phyloP scores from a whole-genome alignment of 2,329 filamentous ascomycete genomes.

The Fusarium sp. region DNA sequence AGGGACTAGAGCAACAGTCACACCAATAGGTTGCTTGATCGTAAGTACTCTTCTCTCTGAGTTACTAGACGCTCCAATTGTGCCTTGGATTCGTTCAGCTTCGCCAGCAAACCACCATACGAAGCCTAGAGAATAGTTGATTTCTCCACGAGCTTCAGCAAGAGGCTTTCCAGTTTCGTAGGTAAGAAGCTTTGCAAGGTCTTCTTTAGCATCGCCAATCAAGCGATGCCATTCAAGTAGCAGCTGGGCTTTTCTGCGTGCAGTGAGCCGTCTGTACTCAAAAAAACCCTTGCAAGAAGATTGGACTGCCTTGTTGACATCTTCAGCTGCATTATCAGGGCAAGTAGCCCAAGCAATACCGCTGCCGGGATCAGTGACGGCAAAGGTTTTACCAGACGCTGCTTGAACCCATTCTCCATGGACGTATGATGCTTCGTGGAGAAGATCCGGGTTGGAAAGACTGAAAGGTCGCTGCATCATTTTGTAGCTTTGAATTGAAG shows the following conservation, averaged over 20 bases:
- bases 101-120: constrained; percentile 67
- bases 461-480: background rate
- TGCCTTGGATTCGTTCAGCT: constrained; percentile 57
- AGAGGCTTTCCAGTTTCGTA: constrained; percentile 65
- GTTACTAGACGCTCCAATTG: constrained; percentile 62
- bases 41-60: constrained; percentile 68
- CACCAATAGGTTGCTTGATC: constrained; percentile 64
- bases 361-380: background rate
- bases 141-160: constrained; percentile 62
- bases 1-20: constrained; percentile 48
- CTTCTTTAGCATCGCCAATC: constrained; percentile 48
- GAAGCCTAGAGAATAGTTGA: constrained; percentile 65
- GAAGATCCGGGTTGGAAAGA: background rate
- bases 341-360: background rate
- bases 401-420: background rate
- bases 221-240: constrained; percentile 51
- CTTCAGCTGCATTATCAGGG: background rate
- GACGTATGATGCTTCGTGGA: background rate
- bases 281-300: background rate
- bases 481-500: background rate
- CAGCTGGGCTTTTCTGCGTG: constrained; percentile 45
- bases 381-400: background rate
- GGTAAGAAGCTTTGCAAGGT: constrained; percentile 53
- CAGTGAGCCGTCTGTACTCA: background rate
- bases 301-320: background rate